Evolutionary conservation across 345 rosid species (phyloP), one percentile per base, ranked within the genome.

Genomic region (Lepidium aucheri): DNA sequence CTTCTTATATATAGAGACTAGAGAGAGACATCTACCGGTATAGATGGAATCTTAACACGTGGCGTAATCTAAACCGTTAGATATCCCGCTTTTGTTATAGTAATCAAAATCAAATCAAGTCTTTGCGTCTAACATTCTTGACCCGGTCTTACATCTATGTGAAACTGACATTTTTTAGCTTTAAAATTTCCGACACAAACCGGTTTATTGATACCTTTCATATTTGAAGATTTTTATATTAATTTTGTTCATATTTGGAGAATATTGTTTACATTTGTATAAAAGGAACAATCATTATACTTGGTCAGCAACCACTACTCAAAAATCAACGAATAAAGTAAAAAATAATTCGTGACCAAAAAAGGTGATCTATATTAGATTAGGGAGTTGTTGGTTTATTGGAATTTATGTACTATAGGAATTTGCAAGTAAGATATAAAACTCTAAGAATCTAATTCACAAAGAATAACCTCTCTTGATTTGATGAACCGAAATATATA

Each of bases 171-270:
- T 63, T 63, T 28, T 3, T 63, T 28, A 4, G 59, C 15, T 55
- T 55, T 35, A 26, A 4, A 35, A 4, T n/a, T 54, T 46, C 64
- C 43, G 63, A 62, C 62, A 22, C 20, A 62, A 26, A 4, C 22
- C 49, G 64, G 69, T 63, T 63, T 71, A 39, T 18, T 43, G n/a
- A 52, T 33, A 34, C 24, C 41, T 62, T 70, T 62, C 68, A 70
- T 26, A 53, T 16, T 7, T 22, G 45, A 28, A 20, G 9, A 44
- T 2, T 5, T 15, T 22, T 51, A 10, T 5, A 14, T 62, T 51
- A 1, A 1, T 16, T 17, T 12, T 26, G 12, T 50, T 5, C n/a
- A 46, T 9, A 10, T 3, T 1, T 9, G 52, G n/a, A 10, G 1
- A 20, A 9, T 5, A 3, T 36, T 36, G 32, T 12, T 9, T 24